Base-by-base conservation (phyloP, 140 eudicot genomes). In the Eryngium alpinum region DNA sequence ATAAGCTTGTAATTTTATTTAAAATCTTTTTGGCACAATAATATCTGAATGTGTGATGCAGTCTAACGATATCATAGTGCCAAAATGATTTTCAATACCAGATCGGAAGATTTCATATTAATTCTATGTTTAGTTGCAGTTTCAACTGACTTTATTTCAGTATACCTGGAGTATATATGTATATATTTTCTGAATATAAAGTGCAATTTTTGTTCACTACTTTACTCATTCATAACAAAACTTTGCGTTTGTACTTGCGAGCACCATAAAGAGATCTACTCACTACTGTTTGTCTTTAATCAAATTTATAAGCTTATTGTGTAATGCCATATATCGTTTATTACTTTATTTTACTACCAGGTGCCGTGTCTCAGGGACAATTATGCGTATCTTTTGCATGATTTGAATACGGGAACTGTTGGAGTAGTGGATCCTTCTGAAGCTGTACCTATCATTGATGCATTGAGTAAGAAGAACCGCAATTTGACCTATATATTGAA, bases 341-440 rank as follows among this genome's bases (percentile, higher is more conserved):
- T 14, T 29, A 5, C 7, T 67, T 69, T 29, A 50, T 53, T 69
- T 29, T 17, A 69, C 57, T 67, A 22, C 29, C 52, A 94, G 98
- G 93, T 94, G 65, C 98, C 98, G 51, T 94, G 98, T 81, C 91
- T 94, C 72, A 80, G 82, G 83, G 98, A 94, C 86, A 94, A 94
- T 80, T 94, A 94, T 87, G 98, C 97, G 27, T 94, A 94, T 87
- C 87, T 94, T 56, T 84, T 94, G 85, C 96, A 94, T 84, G 98
- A 94, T 87, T 80, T 90, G 85, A 90, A 90, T 84, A 94, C 98
- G 34, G 98, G 98, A 34, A 94, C 97, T 46, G 98, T 94, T 88
- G 98, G 97, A 84, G 98, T 94, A 29, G 97, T 94, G 81, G 98
- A 94, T 83, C 98, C 98, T 57, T 92, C 98, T 43, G 98, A 94